phyloP scores from a whole-genome alignment of 176 grass and related monocot species.

The Carex parvula region DNA sequence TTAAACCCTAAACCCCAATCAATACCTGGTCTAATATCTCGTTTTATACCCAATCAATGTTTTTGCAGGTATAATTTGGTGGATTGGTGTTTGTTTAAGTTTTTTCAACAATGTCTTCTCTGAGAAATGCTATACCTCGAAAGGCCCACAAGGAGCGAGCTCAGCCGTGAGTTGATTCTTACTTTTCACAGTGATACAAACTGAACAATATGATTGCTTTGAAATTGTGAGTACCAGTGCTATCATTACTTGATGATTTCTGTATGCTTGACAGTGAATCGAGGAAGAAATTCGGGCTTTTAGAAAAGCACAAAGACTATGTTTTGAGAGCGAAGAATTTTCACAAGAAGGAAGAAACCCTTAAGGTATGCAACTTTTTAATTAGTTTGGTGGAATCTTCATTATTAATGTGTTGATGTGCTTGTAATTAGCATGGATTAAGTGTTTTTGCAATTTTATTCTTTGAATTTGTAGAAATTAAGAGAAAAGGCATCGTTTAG shows the following conservation, averaged over 20 bases:
- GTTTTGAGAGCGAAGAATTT: conserved; percentile 48
- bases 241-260: neutral
- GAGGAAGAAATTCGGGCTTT: conserved; percentile 74
- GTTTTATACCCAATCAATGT: neutral
- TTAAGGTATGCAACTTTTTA: conserved; percentile 45
- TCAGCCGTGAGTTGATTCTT: conserved; percentile 60
- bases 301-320: conserved; percentile 96
- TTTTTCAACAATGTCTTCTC: conserved; percentile 61
- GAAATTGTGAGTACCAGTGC: neutral
- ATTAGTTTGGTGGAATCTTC: neutral
- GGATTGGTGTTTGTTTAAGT: neutral
- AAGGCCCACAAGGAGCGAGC: conserved; percentile 87
- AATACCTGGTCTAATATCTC: neutral
- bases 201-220: neutral
- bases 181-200: neutral
- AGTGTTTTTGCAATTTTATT: neutral
- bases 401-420: neutral
- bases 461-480: conserved; percentile 40
- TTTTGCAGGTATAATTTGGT: neutral
- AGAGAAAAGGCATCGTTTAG: conserved; percentile 69
- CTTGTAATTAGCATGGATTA: neutral
- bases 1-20: neutral
- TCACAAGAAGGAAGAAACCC: conserved; percentile 60
- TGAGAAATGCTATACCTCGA: conserved; percentile 80
- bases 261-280: conserved; percentile 41